phyloP scores from a whole-genome alignment of 2,329 filamentous ascomycete genomes.

The Aspergillus novoparasiticus region DNA sequence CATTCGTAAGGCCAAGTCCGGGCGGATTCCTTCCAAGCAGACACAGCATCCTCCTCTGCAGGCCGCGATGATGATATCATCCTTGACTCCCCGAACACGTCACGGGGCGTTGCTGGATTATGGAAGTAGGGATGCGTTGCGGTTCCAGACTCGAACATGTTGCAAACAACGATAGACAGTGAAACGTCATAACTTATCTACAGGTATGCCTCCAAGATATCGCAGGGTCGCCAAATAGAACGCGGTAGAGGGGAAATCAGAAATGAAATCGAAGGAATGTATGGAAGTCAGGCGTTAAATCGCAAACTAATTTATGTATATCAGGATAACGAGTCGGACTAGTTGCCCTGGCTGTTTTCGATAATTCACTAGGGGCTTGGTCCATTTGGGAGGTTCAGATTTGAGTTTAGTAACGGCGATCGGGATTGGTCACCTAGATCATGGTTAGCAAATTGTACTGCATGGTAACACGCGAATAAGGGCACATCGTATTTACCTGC shows the following conservation, averaged over 20 bases:
- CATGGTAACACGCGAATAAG: neutral
- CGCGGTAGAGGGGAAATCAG: slow-evolving; percentile 21
- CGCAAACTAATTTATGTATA: slow-evolving; percentile 19
- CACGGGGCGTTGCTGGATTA: neutral
- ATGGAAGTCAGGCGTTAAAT: slow-evolving; percentile 15
- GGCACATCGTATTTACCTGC: slow-evolving; percentile 64
- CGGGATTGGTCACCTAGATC: slow-evolving; percentile 37
- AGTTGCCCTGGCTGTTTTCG: neutral
- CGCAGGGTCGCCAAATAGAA: slow-evolving; percentile 33
- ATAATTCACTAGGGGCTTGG: neutral
- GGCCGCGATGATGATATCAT: neutral
- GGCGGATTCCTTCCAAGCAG: neutral
- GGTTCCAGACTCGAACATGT: slow-evolving; percentile 5
- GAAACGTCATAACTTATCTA: slow-evolving; percentile 12
- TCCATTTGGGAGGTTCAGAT: neutral
- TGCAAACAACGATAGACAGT: slow-evolving; percentile 4
- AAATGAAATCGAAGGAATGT: slow-evolving; percentile 11
- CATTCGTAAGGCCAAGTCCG: slow-evolving; percentile 2
- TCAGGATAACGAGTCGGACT: slow-evolving; percentile 3
- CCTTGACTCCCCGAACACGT: neutral
- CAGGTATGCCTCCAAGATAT: slow-evolving; percentile 23
- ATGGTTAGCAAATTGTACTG: neutral
- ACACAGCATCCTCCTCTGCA: neutral
- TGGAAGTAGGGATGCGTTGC: neutral
- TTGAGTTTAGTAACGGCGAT: slow-evolving; percentile 24